phyloP scores from a whole-genome alignment of 176 grass and related monocot genomes.

The Avena atlantica region DNA sequence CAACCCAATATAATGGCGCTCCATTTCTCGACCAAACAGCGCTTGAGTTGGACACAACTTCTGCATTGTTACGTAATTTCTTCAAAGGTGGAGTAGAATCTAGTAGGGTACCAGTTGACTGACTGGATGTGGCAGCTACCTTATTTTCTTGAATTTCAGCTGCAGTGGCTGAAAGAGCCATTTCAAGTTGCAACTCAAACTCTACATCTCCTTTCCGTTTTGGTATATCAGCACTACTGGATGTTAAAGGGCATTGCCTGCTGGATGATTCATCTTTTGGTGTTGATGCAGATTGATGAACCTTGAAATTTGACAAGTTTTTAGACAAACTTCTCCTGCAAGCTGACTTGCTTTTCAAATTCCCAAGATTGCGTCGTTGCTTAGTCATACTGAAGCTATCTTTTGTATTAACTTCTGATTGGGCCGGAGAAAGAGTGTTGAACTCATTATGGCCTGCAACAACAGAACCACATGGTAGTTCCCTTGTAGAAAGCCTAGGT shows the following conservation, averaged over 20 bases:
- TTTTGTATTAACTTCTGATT: slow-evolving; percentile 44
- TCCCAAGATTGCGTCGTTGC: slow-evolving; percentile 43
- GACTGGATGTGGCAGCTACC: slow-evolving; percentile 32
- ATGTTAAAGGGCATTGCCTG: slow-evolving; percentile 33
- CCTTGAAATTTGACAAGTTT: slow-evolving; percentile 45
- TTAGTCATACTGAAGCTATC: slow-evolving; percentile 31
- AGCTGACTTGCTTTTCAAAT: slow-evolving; percentile 41
- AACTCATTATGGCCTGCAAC: slow-evolving; percentile 37
- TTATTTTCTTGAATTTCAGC: slow-evolving; percentile 48
- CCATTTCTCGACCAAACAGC: slow-evolving; percentile 87
- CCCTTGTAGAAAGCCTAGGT: slow-evolving; percentile 71
- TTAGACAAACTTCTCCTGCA: slow-evolving; percentile 59
- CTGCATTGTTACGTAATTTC: slow-evolving; percentile 53
- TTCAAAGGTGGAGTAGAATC: slow-evolving; percentile 47
- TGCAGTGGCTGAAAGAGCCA: slow-evolving; percentile 89
- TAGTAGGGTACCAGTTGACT: slow-evolving; percentile 39
- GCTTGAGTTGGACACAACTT: slow-evolving; percentile 54
- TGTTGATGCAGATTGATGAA: slow-evolving; percentile 40
- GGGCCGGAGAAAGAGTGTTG: slow-evolving; percentile 31
- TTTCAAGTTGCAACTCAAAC: slow-evolving; percentile 87
- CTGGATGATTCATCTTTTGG: slow-evolving; percentile 44
- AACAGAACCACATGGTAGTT: slow-evolving; percentile 52
- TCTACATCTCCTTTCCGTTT: slow-evolving; percentile 85
- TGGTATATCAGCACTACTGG: slow-evolving; percentile 56
- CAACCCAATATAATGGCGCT: slow-evolving; percentile 74